Conservation (phyloP, 805 yeast species). For the Candida nitratophila region DNA sequence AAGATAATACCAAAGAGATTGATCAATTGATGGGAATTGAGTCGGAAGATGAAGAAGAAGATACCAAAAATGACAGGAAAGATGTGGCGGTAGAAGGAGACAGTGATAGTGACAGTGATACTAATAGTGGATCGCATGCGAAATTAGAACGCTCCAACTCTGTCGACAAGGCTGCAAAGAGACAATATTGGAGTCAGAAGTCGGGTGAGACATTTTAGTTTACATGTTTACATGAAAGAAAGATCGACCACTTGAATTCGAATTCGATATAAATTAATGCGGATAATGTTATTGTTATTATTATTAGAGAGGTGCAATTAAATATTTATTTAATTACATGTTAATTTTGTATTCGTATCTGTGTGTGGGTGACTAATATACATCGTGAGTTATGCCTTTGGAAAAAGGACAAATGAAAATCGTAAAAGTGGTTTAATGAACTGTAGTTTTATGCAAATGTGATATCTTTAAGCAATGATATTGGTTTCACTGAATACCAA, state of each 20-base stretch:
- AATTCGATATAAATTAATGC: no score
- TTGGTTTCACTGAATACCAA: not conserved
- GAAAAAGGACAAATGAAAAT: no score
- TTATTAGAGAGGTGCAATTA: no score
- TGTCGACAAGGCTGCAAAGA: constrained; percentile 11
- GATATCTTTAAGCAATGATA: not conserved
- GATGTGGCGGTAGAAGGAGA: constrained; percentile 17
- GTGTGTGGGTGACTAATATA: no score
- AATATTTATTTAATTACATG: no score
- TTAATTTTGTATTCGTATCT: no score
- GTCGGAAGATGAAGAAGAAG: constrained; percentile 11
- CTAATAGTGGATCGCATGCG: not conserved
- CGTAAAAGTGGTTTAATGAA: no score
- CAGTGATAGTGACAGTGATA: constrained; percentile 11
- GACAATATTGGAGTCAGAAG: constrained; percentile 34
- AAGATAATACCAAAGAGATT: constrained; percentile 6
- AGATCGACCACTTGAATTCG: no score
- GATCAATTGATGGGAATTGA: constrained; percentile 20
- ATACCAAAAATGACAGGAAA: no score
- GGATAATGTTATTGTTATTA: no score
- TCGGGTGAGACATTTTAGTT: constrained; percentile 16
- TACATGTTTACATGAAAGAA: no score
- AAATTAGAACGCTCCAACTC: not conserved
- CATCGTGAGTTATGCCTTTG: no score
- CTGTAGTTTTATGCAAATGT: not conserved